A percentile compares a stretch with the other conserved stretches of the same genome.
Conservation (phyloP, 1,139 yeast species). For the Geotrichum cucujoidarum region DNA sequence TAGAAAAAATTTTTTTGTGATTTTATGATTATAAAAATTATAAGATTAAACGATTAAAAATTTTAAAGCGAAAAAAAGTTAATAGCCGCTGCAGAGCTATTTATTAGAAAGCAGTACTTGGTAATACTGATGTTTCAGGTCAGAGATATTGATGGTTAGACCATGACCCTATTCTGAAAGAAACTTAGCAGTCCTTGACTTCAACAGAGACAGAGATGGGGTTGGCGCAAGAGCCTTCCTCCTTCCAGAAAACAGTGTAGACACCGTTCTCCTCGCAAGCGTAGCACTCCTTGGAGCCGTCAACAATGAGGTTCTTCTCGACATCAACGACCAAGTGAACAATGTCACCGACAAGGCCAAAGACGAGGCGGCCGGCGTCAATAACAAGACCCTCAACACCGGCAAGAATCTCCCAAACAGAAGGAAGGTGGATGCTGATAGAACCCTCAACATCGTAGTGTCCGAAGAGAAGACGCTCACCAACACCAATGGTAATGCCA, state of each 20-base stretch:
- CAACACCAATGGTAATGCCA: not conserved
- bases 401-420: not conserved
- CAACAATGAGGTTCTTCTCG: not conserved
- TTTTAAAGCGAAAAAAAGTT: no score
- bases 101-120: no score
- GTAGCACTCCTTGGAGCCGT: not conserved
- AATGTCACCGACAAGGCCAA: not conserved
- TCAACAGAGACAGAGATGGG: not conserved
- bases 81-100: no score
- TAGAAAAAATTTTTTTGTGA: no score
- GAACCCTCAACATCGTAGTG: not conserved
- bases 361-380: not conserved
- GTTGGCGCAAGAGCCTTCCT: not conserved
- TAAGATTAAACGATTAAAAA: no score
- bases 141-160: no score
- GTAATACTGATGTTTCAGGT: no score
- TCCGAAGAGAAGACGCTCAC: not conserved
- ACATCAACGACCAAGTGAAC: not conserved
- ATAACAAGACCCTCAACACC: not conserved
- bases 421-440: not conserved
- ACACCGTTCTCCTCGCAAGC: not conserved
- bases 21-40: no score
- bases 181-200: not conserved
- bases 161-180: no score
- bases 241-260: not conserved